These are phyloP conservation scores for Solanum commersonii DNA, from an alignment of 257 asterid genomes.

Conservation along the genomic window DNA sequence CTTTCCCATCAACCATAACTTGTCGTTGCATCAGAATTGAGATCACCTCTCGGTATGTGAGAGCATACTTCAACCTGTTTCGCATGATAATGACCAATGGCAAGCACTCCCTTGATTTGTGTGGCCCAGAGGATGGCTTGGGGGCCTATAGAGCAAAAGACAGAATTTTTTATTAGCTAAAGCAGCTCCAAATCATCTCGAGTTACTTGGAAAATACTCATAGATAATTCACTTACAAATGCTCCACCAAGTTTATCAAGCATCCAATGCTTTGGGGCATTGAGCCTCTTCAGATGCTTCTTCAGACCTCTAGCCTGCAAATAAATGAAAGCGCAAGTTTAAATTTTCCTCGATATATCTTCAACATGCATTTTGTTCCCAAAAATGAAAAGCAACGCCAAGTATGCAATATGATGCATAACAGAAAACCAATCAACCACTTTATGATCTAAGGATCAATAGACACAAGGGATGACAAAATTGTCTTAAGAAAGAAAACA, in stretches of 20 bases:
- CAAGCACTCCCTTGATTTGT: conserved; percentile 13
- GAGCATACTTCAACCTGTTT: conserved; percentile 14
- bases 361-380: neutral
- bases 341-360: neutral
- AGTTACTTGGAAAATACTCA: neutral
- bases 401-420: neutral
- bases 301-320: conserved; percentile 7
- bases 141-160: neutral
- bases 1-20: conserved; percentile 5
- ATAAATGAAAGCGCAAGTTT: neutral
- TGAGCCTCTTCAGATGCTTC: conserved; percentile 10
- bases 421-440: neutral
- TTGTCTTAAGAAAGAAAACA: neutral
- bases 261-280: conserved; percentile 11
- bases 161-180: neutral
- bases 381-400: neutral
- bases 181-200: neutral
- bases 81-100: conserved; percentile 2
- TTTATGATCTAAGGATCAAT: neutral
- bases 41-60: conserved; percentile 3
- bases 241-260: conserved; percentile 9
- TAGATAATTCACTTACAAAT: neutral
- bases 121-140: conserved; percentile 12
- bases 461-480: neutral
- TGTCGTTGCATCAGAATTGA: conserved; percentile 12